Evolutionary conservation across 768 basidiomycete genomes (phyloP), one percentile per base, ranked within the genome.

Genomic region (Cyclocybe aegerita): DNA sequence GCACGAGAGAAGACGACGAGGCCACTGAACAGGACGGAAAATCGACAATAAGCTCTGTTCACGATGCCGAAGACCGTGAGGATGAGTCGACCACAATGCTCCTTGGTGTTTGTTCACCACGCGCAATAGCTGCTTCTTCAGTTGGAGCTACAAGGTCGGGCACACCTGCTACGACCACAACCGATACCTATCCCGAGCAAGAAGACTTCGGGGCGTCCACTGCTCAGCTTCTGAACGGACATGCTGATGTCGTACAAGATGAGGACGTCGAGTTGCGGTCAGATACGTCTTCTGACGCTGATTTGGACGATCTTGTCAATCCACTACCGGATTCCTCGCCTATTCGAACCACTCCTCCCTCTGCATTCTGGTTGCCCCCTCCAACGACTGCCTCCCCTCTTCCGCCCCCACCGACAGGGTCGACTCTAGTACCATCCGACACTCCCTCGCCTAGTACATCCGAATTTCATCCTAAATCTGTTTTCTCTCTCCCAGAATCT

Each of bases 11-110:
- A 16, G 53, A 49, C 4, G 55, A 55, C 3, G 41, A 49, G 14
- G 71, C 65, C 17, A 62, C 51, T 17, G 40, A 31, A 10, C 39
- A 34, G 31, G 67, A 16, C 48, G 54, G 14, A 49, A 23, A 23
- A 23, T 23, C 23, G 23, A 23, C 23, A 5, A 23, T 23, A 23
- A 23, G 23, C 23, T 23, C 23, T 23, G 4, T 23, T 31, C 43
- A 14, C 9, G 43, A 40, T 12, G 42, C 50, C 5, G 48, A 42
- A 9, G 44, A 50, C 10, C 47, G 34, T 33, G 55, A 43, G n/a
- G 33, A 52, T n/a, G 58, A 48, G n/a, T 12, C 44, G 33, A 23
- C 23, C 23, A 23, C 23, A 23, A 23, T 23, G 23, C 23, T 23
- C 23, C 23, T 23, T 23, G 23, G 23, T 1, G 23, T 5, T 23